Conservation (phyloP, 495 filamentous ascomycete species). For the Lentithecium fluviatile region DNA sequence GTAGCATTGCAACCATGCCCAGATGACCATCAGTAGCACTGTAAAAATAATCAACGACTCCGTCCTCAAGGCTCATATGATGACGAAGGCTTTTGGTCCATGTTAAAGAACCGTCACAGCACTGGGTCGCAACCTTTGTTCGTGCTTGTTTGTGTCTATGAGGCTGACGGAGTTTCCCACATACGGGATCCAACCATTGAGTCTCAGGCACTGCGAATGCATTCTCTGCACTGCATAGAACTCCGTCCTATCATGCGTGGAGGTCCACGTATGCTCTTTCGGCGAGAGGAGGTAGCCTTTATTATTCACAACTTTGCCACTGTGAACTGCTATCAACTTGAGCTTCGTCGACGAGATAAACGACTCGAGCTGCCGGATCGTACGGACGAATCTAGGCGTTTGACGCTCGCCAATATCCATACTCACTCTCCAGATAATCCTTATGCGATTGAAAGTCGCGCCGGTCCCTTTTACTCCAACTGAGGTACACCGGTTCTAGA, state of each 20-base stretch:
- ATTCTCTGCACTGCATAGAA: too few relatives aligned
- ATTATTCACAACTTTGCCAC: too few relatives aligned
- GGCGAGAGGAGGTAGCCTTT: background rate
- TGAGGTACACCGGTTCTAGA: conserved; percentile 12
- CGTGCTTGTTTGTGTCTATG: too few relatives aligned
- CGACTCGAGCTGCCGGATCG: conserved; percentile 5
- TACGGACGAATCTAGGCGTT: conserved; percentile 7
- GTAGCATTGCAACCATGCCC: conserved; percentile 9
- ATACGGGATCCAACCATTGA: too few relatives aligned
- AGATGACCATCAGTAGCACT: conserved; percentile 16
- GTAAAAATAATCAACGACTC: conserved; percentile 3
- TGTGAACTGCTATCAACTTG: conserved; percentile 20
- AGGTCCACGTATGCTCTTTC: background rate
- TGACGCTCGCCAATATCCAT: background rate
- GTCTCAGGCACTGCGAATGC: too few relatives aligned
- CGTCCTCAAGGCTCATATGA: background rate
- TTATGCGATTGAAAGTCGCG: background rate
- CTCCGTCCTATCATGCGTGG: too few relatives aligned
- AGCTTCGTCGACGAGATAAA: conserved; percentile 18
- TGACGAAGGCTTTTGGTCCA: background rate
- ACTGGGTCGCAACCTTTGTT: too few relatives aligned
- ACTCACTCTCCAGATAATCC: too few relatives aligned
- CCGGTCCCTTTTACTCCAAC: conserved; percentile 3
- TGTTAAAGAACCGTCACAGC: background rate
- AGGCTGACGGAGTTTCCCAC: too few relatives aligned